phyloP scores from a whole-genome alignment of 176 grass and related monocot genomes.

The Secale cereale region DNA sequence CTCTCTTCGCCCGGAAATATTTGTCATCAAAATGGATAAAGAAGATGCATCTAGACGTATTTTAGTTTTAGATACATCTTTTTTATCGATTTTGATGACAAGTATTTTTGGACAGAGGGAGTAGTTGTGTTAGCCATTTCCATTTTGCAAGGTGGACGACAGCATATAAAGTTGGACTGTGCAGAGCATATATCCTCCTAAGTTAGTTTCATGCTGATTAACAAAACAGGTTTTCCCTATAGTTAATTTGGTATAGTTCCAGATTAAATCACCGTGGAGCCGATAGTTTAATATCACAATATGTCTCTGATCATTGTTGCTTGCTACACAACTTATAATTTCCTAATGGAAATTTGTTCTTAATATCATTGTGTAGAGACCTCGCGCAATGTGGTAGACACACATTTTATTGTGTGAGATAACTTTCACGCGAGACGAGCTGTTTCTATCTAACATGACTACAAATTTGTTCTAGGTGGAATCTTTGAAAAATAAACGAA shows the following conservation, averaged over 20 bases:
- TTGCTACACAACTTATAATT: background rate
- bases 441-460: background rate
- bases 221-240: background rate
- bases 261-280: background rate
- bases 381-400: background rate
- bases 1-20: no score
- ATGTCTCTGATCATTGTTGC: background rate
- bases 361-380: background rate
- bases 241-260: background rate
- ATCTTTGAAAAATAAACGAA: background rate
- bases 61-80: no score
- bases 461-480: background rate
- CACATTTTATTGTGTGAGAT: background rate
- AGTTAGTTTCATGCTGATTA: background rate
- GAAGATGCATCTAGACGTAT: no score
- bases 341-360: background rate
- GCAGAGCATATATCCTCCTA: background rate
- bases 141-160: background rate
- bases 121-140: no score
- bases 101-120: no score
- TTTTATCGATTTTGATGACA: no score
- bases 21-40: no score
- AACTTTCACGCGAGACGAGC: background rate
- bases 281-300: background rate
- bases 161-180: background rate